Percentiles rank a stretch among this genome's conserved stretches.
Evolutionary conservation across 1,284 basidiomycete genomes (phyloP).

Genomic region (Apiotrichum akiyoshidainum): DNA sequence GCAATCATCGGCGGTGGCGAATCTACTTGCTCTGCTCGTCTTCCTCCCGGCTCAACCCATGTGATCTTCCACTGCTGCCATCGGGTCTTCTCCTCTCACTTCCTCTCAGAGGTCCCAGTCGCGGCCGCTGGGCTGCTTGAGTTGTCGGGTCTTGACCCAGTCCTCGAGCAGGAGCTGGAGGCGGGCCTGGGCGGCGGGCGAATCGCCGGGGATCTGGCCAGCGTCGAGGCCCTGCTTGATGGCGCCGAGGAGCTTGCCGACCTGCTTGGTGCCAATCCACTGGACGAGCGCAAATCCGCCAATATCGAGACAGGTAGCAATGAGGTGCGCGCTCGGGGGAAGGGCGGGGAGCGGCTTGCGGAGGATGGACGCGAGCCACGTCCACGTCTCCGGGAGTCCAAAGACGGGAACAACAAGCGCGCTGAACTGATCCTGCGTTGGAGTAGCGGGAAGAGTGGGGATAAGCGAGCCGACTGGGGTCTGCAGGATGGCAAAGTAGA

Average conservation of each 20-base stretch:
- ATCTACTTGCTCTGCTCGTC: no score
- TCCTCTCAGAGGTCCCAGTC: constrained; percentile 18
- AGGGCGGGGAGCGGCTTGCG: constrained; percentile 18
- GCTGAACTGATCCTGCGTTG: constrained; percentile 49
- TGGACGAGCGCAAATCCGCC: constrained; percentile 61
- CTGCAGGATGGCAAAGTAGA: constrained; percentile 79
- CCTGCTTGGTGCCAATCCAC: constrained; percentile 69
- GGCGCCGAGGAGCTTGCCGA: constrained; percentile 68
- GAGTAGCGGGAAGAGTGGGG: constrained; percentile 30
- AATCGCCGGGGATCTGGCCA: constrained; percentile 35
- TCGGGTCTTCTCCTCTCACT: not conserved
- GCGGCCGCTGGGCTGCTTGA: constrained; percentile 19
- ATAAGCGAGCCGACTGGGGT: constrained; percentile 46
- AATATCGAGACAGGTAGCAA: constrained; percentile 67
- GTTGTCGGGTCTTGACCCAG: constrained; percentile 11
- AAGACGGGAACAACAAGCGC: constrained; percentile 57
- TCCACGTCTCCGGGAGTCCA: constrained; percentile 62
- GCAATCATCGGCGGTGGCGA: no score
- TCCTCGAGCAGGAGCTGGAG: constrained; percentile 29
- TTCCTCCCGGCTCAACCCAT: not conserved
- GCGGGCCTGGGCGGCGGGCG: constrained; percentile 33
- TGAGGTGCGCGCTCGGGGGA: constrained; percentile 40
- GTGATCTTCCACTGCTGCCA: not conserved
- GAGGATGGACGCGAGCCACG: constrained; percentile 58
- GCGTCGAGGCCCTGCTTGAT: constrained; percentile 56